phyloP scores from a whole-genome alignment of 768 basidiomycete genomes.

The Trametes coccinea region DNA sequence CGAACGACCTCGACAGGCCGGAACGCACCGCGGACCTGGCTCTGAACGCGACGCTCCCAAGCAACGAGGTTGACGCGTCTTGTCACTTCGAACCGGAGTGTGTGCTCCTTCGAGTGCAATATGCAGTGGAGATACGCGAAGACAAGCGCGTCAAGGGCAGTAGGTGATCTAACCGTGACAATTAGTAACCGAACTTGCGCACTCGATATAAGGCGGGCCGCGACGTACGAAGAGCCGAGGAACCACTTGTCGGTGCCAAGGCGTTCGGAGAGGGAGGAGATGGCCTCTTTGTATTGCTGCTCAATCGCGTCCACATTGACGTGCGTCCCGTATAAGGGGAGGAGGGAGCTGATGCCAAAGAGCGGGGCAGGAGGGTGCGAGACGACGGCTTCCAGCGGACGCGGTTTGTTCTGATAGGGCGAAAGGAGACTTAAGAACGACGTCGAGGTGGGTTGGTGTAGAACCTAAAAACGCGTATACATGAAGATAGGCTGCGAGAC shows the following conservation, averaged over 20 bases:
- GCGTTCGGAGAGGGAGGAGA: slow-evolving; percentile 70
- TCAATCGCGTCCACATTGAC: slow-evolving; percentile 52
- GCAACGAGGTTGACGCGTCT: slow-evolving; percentile 75
- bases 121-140: slow-evolving; percentile 82
- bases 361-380: slow-evolving; percentile 69
- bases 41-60: slow-evolving; percentile 74
- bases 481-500: not conserved
- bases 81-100: slow-evolving; percentile 63
- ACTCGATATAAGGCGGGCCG: not conserved
- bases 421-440: slow-evolving; percentile 45
- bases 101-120: slow-evolving; percentile 41
- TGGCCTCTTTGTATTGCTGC: slow-evolving; percentile 67
- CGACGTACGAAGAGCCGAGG: slow-evolving; percentile 65
- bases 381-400: slow-evolving; percentile 49
- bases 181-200: not conserved
- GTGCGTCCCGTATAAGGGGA: slow-evolving; percentile 62
- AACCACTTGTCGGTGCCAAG: slow-evolving; percentile 82
- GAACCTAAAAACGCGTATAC: slow-evolving; percentile 37
- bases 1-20: not conserved
- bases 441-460: slow-evolving; percentile 48
- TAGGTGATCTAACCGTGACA: slow-evolving; percentile 56
- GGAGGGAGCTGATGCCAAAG: slow-evolving; percentile 62
- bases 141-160: slow-evolving; percentile 76
- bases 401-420: slow-evolving; percentile 32
- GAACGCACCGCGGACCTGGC: slow-evolving; percentile 57